Evolutionary conservation across 768 basidiomycete species (phyloP), one percentile per base, ranked within the genome.

Genomic region (Cyathus striatus): DNA sequence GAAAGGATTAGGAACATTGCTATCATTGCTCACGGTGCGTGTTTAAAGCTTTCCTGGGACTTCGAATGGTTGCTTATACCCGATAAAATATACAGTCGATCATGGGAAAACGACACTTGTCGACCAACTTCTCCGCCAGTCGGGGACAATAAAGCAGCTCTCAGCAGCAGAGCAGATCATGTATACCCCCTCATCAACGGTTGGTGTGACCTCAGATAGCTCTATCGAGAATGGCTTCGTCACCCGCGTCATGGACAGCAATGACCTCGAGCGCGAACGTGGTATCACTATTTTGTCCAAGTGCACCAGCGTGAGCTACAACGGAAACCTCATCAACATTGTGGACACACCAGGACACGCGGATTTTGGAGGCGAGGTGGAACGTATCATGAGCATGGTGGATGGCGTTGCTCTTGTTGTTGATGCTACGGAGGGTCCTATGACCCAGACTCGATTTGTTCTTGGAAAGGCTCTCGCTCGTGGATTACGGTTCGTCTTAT

Each of bases 261-360:
- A 73, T 51, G 72, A 72, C 61, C 62, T 75, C 6, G 79, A 81
- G 57, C 66, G 72, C 23, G 78, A 79, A 47, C 72, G 79, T 2
- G 78, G 79, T 6, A 81, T 81, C 41, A 79, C 79, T 13, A 81
- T 81, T 44, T 67, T 79, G 36, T 76, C 75, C 0, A 79, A 79
- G 46, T 77, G 75, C 58, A 78, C 78, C 2, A 75, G 71, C 38
- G 68, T 76, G 16, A 63, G 61, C 34, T 78, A 75, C 53, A 64
- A 71, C 30, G 64, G 67, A 2, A 71, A 69, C 50, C 61, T 72
- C 3, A 75, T 78, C 48, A 81, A 79, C 41, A 75, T 81, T 47
- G 73, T 79, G 46, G 79, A 81, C 50, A 81, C 79, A 0, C 79
- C 78, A 0, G 78, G 79, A 40, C 79, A 81, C 56, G 78, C 77